Evolutionary conservation across 1,284 basidiomycete species (phyloP).

Genomic region (Hemileia vastatrix): DNA sequence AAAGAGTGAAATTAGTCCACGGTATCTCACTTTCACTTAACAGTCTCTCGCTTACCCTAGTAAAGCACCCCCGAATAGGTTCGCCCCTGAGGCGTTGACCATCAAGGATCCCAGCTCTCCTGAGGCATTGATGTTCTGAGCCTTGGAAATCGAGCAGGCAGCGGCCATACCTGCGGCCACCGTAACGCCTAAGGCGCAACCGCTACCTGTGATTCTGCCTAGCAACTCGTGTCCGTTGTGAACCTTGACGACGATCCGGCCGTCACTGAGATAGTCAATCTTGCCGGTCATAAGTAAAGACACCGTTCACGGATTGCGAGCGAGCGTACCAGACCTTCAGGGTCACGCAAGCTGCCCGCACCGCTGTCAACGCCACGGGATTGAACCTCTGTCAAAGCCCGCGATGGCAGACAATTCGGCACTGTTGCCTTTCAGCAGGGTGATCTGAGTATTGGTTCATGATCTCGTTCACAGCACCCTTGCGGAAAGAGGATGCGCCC

Average conservation of each 20-base stretch:
- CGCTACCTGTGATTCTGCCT: conserved; percentile 74
- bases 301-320: conserved; percentile 65
- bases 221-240: conserved; percentile 69
- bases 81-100: no score
- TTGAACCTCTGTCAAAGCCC: conserved; percentile 64
- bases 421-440: conserved; percentile 93
- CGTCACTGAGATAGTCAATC: conserved; percentile 78
- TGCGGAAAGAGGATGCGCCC: conserved; percentile 68
- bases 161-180: no score
- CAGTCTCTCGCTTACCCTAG: no score
- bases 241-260: conserved; percentile 57
- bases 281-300: conserved; percentile 75
- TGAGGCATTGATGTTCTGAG: no score
- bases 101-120: no score
- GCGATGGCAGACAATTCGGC: conserved; percentile 74
- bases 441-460: conserved; percentile 63
- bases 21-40: no score
- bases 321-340: conserved; percentile 57
- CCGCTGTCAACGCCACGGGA: conserved; percentile 90
- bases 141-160: no score
- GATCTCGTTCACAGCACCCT: conserved; percentile 49
- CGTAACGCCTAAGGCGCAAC: no score
- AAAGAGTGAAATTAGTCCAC: no score
- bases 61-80: no score
- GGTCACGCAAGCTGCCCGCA: conserved; percentile 70